phyloP scores from a whole-genome alignment of 306 rosid species.

The Lablab purpureus region DNA sequence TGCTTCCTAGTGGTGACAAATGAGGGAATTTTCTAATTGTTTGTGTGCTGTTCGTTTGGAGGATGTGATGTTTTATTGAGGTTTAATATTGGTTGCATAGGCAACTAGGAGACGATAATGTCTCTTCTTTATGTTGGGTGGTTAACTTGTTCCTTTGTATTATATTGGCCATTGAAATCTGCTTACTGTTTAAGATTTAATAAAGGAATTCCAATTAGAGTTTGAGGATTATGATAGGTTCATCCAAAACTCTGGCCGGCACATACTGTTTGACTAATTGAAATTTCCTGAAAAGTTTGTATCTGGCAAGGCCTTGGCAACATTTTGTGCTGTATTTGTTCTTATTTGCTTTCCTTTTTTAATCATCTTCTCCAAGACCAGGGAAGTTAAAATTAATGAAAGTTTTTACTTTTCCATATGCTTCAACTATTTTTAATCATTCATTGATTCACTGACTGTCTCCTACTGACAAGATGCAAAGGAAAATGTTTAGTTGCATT shows the following conservation, averaged over 20 bases:
- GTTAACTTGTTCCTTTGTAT: constrained; percentile 60
- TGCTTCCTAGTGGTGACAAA: constrained; percentile 60
- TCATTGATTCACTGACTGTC: neutral
- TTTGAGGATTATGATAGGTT: constrained; percentile 46
- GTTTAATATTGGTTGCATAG: constrained; percentile 43
- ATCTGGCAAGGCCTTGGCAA: constrained; percentile 50
- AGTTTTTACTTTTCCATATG: neutral
- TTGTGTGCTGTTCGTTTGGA: constrained; percentile 82
- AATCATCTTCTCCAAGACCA: neutral
- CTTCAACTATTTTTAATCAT: neutral
- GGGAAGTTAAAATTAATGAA: neutral
- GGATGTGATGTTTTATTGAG: constrained; percentile 71
- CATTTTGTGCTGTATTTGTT: constrained; percentile 51
- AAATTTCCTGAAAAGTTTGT: constrained; percentile 41
- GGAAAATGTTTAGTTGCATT: neutral
- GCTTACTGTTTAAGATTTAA: constrained; percentile 45
- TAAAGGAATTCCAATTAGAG: constrained; percentile 38
- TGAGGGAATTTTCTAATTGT: constrained; percentile 69
- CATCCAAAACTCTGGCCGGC: constrained; percentile 67
- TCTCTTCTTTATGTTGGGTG: constrained; percentile 61
- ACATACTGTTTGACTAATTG: constrained; percentile 42
- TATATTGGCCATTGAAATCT: constrained; percentile 44
- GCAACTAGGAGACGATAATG: constrained; percentile 57
- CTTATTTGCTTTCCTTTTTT: neutral
- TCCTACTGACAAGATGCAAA: constrained; percentile 1